phyloP scores from a whole-genome alignment of 2,329 filamentous ascomycete species.

The Fusarium duplospermum region DNA sequence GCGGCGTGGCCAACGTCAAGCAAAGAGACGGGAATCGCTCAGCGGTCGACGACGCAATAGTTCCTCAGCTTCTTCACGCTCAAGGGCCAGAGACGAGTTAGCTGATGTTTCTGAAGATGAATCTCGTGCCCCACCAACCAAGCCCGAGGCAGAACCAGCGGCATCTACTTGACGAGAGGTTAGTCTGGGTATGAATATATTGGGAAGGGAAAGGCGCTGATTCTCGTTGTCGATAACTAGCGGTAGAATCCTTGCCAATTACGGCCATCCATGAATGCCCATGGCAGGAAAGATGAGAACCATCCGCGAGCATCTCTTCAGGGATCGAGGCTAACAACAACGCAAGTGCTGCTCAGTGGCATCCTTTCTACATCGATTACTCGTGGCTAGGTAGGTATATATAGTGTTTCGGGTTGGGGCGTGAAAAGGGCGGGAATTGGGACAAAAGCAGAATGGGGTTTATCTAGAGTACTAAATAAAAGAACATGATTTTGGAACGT shows the following conservation, averaged over 20 bases:
- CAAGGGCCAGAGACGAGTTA: slow-evolving; percentile 62
- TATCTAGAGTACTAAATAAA: neutral
- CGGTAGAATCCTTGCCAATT: slow-evolving; percentile 5
- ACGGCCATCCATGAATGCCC: neutral
- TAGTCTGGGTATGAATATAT: slow-evolving; percentile 21
- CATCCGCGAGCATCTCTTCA: slow-evolving; percentile 8
- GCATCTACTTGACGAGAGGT: slow-evolving; percentile 34
- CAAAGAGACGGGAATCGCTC: slow-evolving; percentile 31
- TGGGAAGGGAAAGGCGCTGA: slow-evolving; percentile 11
- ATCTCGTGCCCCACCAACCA: slow-evolving; percentile 34
- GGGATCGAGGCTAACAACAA: slow-evolving; percentile 29
- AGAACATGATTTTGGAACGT: neutral
- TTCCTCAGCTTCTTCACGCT: slow-evolving; percentile 64
- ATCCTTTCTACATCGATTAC: neutral
- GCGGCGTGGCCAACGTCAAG: slow-evolving; percentile 17
- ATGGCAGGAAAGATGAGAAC: slow-evolving; percentile 29
- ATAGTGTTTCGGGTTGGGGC: neutral
- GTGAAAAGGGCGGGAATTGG: neutral
- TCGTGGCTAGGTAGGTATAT: slow-evolving; percentile 1
- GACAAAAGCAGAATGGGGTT: neutral
- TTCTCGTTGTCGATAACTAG: neutral
- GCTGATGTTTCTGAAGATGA: slow-evolving; percentile 65
- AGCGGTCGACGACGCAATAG: slow-evolving; percentile 58
- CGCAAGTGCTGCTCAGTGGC: slow-evolving; percentile 15
- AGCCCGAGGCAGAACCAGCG: slow-evolving; percentile 25